Percentiles rank a stretch among this genome's conserved stretches.
Evolutionary conservation across 2,329 filamentous ascomycete species (phyloP).

Genomic region (Plectosphaerella sp.): DNA sequence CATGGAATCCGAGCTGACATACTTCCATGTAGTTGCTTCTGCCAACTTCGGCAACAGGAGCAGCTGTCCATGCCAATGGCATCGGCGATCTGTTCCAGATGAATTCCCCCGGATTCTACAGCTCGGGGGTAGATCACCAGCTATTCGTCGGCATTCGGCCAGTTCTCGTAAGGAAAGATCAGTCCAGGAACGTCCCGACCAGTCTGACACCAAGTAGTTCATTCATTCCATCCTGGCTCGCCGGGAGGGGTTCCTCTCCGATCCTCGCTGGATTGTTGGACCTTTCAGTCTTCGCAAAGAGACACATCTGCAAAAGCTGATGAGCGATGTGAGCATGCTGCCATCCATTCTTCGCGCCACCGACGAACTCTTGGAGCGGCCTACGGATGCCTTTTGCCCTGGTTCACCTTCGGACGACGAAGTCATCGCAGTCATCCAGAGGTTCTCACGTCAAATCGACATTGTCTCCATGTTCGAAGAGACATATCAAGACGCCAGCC

Average conservation of each 20-base stretch:
- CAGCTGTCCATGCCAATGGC: slow-evolving; percentile 27
- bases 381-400: not conserved
- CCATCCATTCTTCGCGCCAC: slow-evolving; percentile 20
- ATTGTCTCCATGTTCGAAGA: slow-evolving; percentile 4
- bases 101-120: slow-evolving; percentile 22
- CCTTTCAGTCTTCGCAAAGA: slow-evolving; percentile 22
- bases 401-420: not conserved
- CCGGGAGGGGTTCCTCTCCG: slow-evolving; percentile 23
- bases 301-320: slow-evolving; percentile 25
- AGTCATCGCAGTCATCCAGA: too few relatives aligned
- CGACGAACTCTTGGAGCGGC: slow-evolving; percentile 8
- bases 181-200: not conserved
- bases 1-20: not conserved
- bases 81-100: slow-evolving; percentile 26
- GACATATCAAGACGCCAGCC: slow-evolving; percentile 5
- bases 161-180: slow-evolving; percentile 22
- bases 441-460: not conserved
- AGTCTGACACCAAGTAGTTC: slow-evolving; percentile 15
- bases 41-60: slow-evolving; percentile 18
- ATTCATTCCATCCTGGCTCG: slow-evolving; percentile 22
- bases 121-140: slow-evolving; percentile 25
- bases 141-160: slow-evolving; percentile 35
- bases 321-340: slow-evolving; percentile 21
- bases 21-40: slow-evolving; percentile 19
- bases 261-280: slow-evolving; percentile 19